Evolutionary conservation across 164 flowering plant species (phyloP), one percentile per base, ranked within the genome.

Genomic region (Dillenia turbinata): DNA sequence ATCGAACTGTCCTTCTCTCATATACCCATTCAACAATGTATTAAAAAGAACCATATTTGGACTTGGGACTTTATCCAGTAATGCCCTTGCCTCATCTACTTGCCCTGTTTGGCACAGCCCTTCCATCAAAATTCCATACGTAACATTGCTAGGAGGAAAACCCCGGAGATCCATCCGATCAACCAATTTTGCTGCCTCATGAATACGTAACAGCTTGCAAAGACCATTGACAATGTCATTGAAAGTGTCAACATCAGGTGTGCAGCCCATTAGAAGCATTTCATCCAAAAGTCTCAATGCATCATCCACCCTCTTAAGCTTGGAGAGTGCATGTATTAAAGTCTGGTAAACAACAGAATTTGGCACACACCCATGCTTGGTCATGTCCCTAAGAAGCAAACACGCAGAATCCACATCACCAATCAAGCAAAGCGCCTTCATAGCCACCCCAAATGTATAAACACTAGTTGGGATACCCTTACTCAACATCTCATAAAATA

Each of bases 331-430:
- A 72, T 84, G 90, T 60, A 94, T 88, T 10, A 94, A 70, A 49
- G 92, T 91, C 71, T 86, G 86, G 67, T 91, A 94, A 63, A 94
- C 66, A 15, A 85, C 68, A 2, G 93, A 78, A 80, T 88, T 82
- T 10, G 99, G 97, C 12, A 89, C 96, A 69, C 99, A 91, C 22
- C 96, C 93, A 74, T 94, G 76, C 71, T 76, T 86, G 0, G 87
- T 81, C 99, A 94, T 94, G 67, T 89, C 92, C 64, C 83, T 76
- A 44, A 89, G 87, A 14, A 91, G 85, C 4, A 79, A 75, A 56
- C 81, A 84, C 0, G 99, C 97, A 24, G 89, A 66, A 70, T 85
- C 93, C 49, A 91, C 78, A 65, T 89, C 89, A 66, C 85, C 85
- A 68, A 75, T 69, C 66, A 67, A 71, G 70, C 97, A 94, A 59